These are phyloP conservation scores for Pouteria campechiana DNA, from an alignment of 179 eudicot species.

Conservation along the genomic window DNA sequence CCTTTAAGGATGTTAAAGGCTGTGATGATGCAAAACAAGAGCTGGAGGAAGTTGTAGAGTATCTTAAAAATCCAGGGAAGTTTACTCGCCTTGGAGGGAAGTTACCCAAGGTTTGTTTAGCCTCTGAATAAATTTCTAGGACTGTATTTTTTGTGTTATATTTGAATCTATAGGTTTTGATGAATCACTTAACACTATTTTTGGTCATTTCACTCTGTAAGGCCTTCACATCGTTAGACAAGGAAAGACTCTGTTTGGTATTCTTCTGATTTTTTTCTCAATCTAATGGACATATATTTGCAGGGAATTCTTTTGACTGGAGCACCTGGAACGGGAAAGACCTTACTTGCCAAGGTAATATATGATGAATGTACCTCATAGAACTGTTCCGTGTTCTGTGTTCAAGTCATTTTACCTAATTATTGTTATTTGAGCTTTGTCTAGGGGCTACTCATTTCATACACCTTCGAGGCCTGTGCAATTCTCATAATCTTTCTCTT, in stretches of 20 bases:
- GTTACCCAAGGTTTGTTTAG: conserved; percentile 83
- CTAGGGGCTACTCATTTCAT: too few relatives aligned
- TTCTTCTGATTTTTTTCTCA: not conserved
- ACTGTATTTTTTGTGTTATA: too few relatives aligned
- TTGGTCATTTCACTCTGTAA: too few relatives aligned
- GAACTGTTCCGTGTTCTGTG: not conserved
- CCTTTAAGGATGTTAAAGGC: conserved; percentile 97
- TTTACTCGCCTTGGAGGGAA: conserved; percentile 96
- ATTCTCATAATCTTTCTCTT: too few relatives aligned
- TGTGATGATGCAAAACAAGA: conserved; percentile 99
- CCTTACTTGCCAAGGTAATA: conserved; percentile 88
- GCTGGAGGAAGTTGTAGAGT: conserved; percentile 97
- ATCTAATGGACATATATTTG: conserved; percentile 2
- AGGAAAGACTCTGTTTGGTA: not conserved
- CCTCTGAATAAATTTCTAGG: too few relatives aligned
- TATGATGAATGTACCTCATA: not conserved
- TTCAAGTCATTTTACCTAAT: too few relatives aligned
- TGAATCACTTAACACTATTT: too few relatives aligned
- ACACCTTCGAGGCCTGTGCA: too few relatives aligned
- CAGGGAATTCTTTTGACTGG: conserved; percentile 99
- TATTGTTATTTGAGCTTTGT: too few relatives aligned
- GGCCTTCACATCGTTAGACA: too few relatives aligned
- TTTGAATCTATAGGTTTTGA: too few relatives aligned
- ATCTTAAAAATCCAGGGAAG: conserved; percentile 79
- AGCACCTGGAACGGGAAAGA: conserved; percentile 98